Conservation (phyloP, 78 protist species). For the Speleostelium caveatum region DNA sequence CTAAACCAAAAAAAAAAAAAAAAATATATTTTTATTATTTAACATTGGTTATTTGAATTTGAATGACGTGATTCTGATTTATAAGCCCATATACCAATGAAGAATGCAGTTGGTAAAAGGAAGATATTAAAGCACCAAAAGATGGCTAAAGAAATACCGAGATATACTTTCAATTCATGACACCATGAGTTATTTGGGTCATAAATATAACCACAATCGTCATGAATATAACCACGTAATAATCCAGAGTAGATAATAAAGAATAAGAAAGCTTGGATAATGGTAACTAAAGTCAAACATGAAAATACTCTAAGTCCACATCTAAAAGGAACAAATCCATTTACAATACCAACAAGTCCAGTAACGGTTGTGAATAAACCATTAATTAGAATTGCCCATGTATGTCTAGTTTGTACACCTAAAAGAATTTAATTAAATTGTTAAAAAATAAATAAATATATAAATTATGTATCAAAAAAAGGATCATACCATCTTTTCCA, state of each 20-base stretch:
- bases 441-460: too few species aligned
- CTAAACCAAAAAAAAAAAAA: too few species aligned
- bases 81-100: not conserved
- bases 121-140: slow-evolving; percentile 47
- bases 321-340: not conserved
- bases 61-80: not conserved
- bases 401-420: too few species aligned
- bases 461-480: too few species aligned
- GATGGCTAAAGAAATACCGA: slow-evolving; percentile 16
- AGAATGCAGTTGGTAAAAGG: slow-evolving; percentile 7
- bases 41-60: not conserved
- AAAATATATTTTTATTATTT: too few species aligned
- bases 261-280: slow-evolving; percentile 17
- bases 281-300: not conserved
- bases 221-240: slow-evolving; percentile 13
- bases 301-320: not conserved
- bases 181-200: not conserved
- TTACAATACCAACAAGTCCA: slow-evolving; percentile 41
- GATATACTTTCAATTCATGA: slow-evolving; percentile 23
- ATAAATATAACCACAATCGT: slow-evolving; percentile 24
- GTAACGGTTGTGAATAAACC: slow-evolving; percentile 47
- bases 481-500: slow-evolving; percentile 6
- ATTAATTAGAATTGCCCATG: slow-evolving; percentile 62
- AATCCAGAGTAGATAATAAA: slow-evolving; percentile 43
- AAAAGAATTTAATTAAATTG: too few species aligned